These are phyloP conservation scores for Penicillium sp. DNA, from an alignment of 2,329 filamentous ascomycete species.

Conservation along the genomic window DNA sequence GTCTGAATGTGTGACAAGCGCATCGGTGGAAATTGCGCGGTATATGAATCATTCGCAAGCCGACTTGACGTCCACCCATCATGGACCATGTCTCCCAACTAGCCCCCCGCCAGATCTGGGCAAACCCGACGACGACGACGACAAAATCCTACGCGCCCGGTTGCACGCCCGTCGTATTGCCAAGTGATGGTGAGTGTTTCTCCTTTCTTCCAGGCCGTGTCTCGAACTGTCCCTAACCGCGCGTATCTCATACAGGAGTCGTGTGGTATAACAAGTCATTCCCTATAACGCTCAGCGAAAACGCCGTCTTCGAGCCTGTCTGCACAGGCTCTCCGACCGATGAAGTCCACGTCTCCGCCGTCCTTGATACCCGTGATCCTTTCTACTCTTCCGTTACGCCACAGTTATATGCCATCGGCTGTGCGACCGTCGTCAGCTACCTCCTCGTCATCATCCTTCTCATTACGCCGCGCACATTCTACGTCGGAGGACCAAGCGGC, in stretches of 20 bases:
- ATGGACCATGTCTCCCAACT: slow-evolving; percentile 37
- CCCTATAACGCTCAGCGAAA: slow-evolving; percentile 47
- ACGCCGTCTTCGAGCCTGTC: slow-evolving; percentile 52
- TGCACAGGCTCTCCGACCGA: slow-evolving; percentile 46
- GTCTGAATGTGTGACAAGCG: slow-evolving; percentile 5
- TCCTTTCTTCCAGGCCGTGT: background rate
- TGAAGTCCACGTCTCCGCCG: slow-evolving; percentile 44
- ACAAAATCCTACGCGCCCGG: slow-evolving; percentile 45
- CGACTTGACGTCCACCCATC: slow-evolving; percentile 21
- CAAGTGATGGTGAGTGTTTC: slow-evolving; percentile 53
- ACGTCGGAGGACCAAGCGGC: slow-evolving; percentile 70
- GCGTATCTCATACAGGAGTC: slow-evolving; percentile 30
- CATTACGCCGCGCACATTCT: slow-evolving; percentile 91
- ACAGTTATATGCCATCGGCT: slow-evolving; percentile 88
- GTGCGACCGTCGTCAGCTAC: slow-evolving; percentile 87
- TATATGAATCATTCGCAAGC: slow-evolving; percentile 14
- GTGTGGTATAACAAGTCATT: slow-evolving; percentile 45
- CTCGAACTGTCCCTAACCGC: slow-evolving; percentile 1
- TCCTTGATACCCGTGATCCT: slow-evolving; percentile 74
- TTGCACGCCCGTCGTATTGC: slow-evolving; percentile 65
- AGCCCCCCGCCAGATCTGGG: slow-evolving; percentile 44
- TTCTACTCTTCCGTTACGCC: slow-evolving; percentile 95
- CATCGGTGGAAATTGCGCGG: slow-evolving; percentile 7
- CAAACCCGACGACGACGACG: slow-evolving; percentile 39
- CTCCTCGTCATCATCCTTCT: slow-evolving; percentile 91